A percentile compares a stretch with the other conserved stretches of the same genome.
phyloP scores from a whole-genome alignment of 1,139 yeast genomes.

The Arxiozyma telluris region DNA sequence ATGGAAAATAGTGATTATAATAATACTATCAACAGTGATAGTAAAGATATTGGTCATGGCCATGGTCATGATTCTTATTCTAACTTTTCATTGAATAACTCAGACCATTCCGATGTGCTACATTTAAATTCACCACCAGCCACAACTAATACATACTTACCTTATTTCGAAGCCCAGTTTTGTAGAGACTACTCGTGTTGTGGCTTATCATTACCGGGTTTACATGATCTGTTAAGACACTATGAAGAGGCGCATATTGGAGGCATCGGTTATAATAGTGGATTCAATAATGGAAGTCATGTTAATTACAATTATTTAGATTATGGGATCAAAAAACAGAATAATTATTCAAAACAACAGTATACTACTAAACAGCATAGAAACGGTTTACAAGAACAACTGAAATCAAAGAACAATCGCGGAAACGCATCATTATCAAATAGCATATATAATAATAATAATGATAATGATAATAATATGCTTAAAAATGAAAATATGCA shows the following conservation, averaged over 20 bases:
- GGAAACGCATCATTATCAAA: background rate
- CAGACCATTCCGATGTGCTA: too few relatives aligned
- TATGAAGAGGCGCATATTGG: conserved; percentile 89
- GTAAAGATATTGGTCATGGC: too few relatives aligned
- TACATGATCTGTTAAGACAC: conserved; percentile 87
- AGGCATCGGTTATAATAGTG: background rate
- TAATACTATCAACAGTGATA: too few relatives aligned
- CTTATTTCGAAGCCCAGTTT: conserved; percentile 88
- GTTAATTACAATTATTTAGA: conserved; percentile 3
- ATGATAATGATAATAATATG: background rate
- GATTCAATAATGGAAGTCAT: conserved; percentile 13
- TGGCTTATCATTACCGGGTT: conserved; percentile 82
- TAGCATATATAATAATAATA: background rate
- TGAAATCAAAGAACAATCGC: conserved; percentile 1
- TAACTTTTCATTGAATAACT: background rate
- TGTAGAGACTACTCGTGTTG: conserved; percentile 96
- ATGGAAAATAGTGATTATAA: background rate
- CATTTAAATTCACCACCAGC: conserved; percentile 1
- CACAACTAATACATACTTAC: conserved; percentile 56
- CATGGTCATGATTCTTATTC: background rate
- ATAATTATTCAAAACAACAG: background rate
- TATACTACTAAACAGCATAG: conserved; percentile 11
- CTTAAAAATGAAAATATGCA: background rate
- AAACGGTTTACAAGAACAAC: conserved; percentile 18
- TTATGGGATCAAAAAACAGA: conserved; percentile 10